Evolutionary conservation across 306 rosid species (phyloP).

Genomic region (Potentilla sterilis): DNA sequence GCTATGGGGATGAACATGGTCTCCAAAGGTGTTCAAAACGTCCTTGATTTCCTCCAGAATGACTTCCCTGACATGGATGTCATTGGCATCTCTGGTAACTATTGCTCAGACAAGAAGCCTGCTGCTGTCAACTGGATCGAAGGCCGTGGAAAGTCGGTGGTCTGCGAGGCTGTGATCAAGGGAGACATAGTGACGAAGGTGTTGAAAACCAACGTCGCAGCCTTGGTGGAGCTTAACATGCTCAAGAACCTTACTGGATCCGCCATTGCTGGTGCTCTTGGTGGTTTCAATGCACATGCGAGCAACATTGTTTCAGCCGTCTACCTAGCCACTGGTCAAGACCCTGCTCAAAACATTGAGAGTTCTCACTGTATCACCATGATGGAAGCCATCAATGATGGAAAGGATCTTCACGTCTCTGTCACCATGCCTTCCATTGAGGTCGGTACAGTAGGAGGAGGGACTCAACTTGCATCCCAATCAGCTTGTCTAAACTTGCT

Average conservation of each 20-base stretch:
- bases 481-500: constrained; percentile 84
- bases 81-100: constrained; percentile 82
- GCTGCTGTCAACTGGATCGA: constrained; percentile 91
- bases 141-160: constrained; percentile 85
- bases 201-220: constrained; percentile 69
- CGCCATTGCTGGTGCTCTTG: constrained; percentile 87
- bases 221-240: constrained; percentile 86
- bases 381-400: constrained; percentile 80
- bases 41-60: constrained; percentile 56
- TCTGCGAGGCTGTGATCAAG: constrained; percentile 70
- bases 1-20: constrained; percentile 99
- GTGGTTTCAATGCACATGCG: constrained; percentile 92
- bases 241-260: constrained; percentile 87
- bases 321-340: constrained; percentile 89
- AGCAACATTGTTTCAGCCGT: constrained; percentile 79
- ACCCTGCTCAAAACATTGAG: constrained; percentile 91
- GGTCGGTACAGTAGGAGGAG: constrained; percentile 91
- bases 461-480: constrained; percentile 86
- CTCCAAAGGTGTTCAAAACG: constrained; percentile 87
- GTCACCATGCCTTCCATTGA: constrained; percentile 92
- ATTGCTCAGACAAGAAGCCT: constrained; percentile 86
- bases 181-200: constrained; percentile 79
- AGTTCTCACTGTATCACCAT: constrained; percentile 87
- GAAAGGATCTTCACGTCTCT: constrained; percentile 77
- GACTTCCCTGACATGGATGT: constrained; percentile 92